Evolutionary conservation across 1,284 basidiomycete genomes (phyloP), one percentile per base, ranked within the genome.

Genomic region (Hypsizygus ulmarius): DNA sequence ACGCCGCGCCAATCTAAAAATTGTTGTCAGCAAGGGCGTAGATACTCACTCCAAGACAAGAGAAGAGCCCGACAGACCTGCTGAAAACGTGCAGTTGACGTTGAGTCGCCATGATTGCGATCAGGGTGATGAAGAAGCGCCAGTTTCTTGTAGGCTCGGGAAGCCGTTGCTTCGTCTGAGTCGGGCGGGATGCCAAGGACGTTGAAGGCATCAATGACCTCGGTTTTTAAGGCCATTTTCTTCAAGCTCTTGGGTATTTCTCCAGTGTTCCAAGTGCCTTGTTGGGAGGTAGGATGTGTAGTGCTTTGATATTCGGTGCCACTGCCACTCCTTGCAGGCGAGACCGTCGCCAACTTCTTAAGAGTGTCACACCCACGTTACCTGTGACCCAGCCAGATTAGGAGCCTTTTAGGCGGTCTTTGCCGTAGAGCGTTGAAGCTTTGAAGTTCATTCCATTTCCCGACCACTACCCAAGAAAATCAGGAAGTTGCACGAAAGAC

Each of bases 71-170:
- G 44, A 41, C 48, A 15, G 15, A 65, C 63, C 54, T 67, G 50
- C 45, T 68, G 65, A 56, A 68, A 67, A 39, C 61, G 62, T 40
- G 58, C 52, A 14, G 63, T 65, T 36, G 65, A 59, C 33, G 56
- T 50, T 30, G 49, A 29, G 40, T 63, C 60, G 21, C 57, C 57
- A 34, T 56, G 59, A 51, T 68, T 68, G 34, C 63, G 59, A 50
- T 68, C 62, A 37, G 65, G 65, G 52, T 66, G 67, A 45, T 68
- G 65, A 29, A 60, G 53, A 39, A 69, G 57, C 27, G 64, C 65
- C 12, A 67, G 59, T 46, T 55, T 61, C 43, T 65, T 69, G 52
- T 68, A 69, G 15, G 64, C 58, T 42, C 52, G 60, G 25, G 55
- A 56, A 9, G 66, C 66, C 6, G 54, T 47, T n/a, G 54, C 34